Evolutionary conservation across 2,329 filamentous ascomycete genomes (phyloP).

Genomic region (Botrytis tulipae): DNA sequence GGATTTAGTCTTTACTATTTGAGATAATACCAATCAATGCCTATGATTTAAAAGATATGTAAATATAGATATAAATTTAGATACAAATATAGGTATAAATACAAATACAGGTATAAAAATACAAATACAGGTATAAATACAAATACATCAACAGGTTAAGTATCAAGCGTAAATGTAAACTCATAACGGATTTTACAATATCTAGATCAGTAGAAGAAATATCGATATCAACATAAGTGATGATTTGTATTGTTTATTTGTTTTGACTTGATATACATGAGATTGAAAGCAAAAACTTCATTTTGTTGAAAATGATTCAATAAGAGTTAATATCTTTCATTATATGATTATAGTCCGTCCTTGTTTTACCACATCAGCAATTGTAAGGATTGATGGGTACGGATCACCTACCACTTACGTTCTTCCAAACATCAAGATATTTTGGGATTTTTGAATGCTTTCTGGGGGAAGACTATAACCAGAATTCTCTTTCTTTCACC

Average conservation of each 20-base stretch:
- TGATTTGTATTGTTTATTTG: too few relatives aligned
- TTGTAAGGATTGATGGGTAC: neutral
- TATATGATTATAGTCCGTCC: neutral
- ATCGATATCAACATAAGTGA: neutral
- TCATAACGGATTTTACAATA: neutral
- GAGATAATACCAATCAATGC: too few relatives aligned
- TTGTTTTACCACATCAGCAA: neutral
- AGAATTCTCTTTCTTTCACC: neutral
- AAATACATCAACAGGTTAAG: neutral
- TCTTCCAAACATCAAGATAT: neutral
- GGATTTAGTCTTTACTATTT: neutral
- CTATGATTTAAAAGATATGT: too few relatives aligned
- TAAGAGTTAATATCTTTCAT: too few relatives aligned
- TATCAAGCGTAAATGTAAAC: neutral
- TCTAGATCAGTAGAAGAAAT: neutral
- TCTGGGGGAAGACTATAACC: neutral
- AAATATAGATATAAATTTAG: neutral
- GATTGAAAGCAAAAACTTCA: neutral
- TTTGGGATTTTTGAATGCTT: neutral
- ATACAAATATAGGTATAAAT: neutral
- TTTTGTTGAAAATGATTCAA: neutral
- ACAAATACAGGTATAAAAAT: too few relatives aligned
- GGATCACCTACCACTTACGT: constrained; percentile 1
- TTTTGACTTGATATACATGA: too few relatives aligned
- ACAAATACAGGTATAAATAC: neutral